Base-by-base conservation (phyloP, 257 asterid genomes). In the Nicotiana obtusifolia region DNA sequence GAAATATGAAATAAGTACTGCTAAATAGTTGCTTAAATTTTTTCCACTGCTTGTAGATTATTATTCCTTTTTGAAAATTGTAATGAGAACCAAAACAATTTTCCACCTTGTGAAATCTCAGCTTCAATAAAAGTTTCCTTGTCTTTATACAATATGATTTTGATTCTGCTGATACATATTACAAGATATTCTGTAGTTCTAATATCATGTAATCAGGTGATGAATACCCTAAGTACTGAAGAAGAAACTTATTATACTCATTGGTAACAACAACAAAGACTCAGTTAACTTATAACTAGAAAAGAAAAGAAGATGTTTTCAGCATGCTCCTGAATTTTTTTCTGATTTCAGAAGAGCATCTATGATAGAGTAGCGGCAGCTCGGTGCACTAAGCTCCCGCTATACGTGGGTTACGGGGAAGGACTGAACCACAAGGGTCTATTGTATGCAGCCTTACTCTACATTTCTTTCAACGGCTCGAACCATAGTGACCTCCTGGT, bases 31-130 rank as follows among this genome's bases (percentile, higher is more conserved):
- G 59, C 7, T 69, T 69, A 10, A 69, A 52, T 47, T 47, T 71
- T 73, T 24, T 24, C 22, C 82, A 80, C 19, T 85, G 89, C 65
- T 83, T 84, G 88, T 89, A 89, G 86, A 85, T 90, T 81, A 81
- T 83, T 80, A 67, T 85, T 77, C 87, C 78, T 81, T 57, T 81
- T 86, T 81, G 61, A 87, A 82, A 82, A 83, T 84, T 85, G 90
- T 85, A 84, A 85, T 78, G 85, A 49, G 80, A 75, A 49, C 44
- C 78, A 77, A 81, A 84, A 84, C 86, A 83, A 84, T 88, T 88
- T 88, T 86, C 78, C 73, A 56, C 49, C 71, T 84, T 81, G 44
- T 75, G 80, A 75, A 64, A 61, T 76, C 79, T 79, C 76, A 82
- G 62, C 64, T 65, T 57, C 81, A 26, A n/a, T 49, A 41, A 13